These are phyloP conservation scores for Crithidia fasciculata DNA, from an alignment of 208 protist species.

Conservation along the genomic window DNA sequence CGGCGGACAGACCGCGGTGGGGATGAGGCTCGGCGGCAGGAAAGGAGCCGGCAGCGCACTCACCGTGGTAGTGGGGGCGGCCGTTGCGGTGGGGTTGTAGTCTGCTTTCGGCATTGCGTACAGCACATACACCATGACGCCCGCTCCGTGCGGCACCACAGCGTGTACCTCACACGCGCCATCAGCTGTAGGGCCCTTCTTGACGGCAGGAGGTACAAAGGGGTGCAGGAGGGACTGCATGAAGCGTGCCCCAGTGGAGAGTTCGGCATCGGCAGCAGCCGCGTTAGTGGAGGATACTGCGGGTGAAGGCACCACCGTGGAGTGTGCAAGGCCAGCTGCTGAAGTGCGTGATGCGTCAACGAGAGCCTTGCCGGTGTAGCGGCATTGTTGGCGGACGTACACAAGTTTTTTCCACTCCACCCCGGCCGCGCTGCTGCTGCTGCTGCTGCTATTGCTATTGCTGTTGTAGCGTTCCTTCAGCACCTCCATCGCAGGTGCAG, in stretches of 20 bases:
- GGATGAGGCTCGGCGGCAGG: constrained; percentile 24
- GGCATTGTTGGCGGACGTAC: constrained; percentile 37
- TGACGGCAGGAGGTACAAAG: constrained; percentile 9
- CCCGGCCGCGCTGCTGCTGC: not conserved
- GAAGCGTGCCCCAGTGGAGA: constrained; percentile 25
- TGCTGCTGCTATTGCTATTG: constrained; percentile 5
- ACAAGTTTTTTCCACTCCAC: constrained; percentile 32
- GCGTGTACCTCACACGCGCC: no score
- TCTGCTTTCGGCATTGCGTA: constrained; percentile 27
- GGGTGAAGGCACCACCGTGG: not conserved
- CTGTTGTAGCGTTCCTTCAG: constrained; percentile 26
- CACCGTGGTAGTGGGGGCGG: not conserved
- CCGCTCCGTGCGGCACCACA: constrained; percentile 28
- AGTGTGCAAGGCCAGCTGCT: not conserved
- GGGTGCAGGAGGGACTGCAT: constrained; percentile 34
- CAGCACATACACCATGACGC: constrained; percentile 41
- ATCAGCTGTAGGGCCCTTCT: no score
- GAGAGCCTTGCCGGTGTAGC: constrained; percentile 31
- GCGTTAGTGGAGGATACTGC: not conserved
- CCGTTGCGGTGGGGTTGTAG: not conserved
- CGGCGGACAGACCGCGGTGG: constrained; percentile 17
- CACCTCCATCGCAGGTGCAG: constrained; percentile 2
- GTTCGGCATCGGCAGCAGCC: constrained; percentile 5
- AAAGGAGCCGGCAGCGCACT: not conserved
- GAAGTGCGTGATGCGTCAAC: not conserved